Conservation (phyloP, 768 basidiomycete genomes). For the Lactarius evosmus region DNA sequence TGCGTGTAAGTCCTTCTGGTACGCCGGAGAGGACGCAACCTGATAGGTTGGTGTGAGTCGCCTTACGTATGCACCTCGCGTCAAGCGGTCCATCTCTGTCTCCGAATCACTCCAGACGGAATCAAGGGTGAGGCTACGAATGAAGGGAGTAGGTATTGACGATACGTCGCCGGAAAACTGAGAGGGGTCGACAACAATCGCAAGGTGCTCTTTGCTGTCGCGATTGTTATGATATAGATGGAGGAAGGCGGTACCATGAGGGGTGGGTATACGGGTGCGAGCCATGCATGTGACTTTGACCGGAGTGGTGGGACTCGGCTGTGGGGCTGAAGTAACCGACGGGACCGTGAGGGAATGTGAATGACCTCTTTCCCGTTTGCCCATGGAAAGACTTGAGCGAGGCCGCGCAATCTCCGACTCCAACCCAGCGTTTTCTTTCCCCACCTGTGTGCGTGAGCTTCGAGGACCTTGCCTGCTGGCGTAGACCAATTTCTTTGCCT, state of each 20-base stretch:
- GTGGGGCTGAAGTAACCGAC: conserved; percentile 13
- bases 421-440: conserved; percentile 50
- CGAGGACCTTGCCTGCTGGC: conserved; percentile 76
- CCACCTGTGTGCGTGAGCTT: conserved; percentile 49
- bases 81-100: conserved; percentile 90
- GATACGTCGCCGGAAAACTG: conserved; percentile 59
- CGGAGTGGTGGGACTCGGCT: conserved; percentile 28
- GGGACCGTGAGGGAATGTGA: conserved; percentile 25
- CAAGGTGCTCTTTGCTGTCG: conserved; percentile 93
- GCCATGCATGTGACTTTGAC: conserved; percentile 92
- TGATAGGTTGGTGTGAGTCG: conserved; percentile 58
- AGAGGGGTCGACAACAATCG: conserved; percentile 88
- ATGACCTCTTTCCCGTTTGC: conserved; percentile 39
- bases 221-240: conserved; percentile 93
- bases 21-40: conserved; percentile 34
- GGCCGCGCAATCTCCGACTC: conserved; percentile 38
- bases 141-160: conserved; percentile 42
- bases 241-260: conserved; percentile 88
- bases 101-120: conserved; percentile 80
- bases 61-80: conserved; percentile 91
- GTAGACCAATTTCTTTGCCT: conserved; percentile 54
- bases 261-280: conserved; percentile 94
- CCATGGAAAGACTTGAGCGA: conserved; percentile 36
- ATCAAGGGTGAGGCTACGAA: conserved; percentile 81
- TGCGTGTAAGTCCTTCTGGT: conserved; percentile 20